Conservation (phyloP, 225 moss, liverwort and hornwort genomes). For the Climacium dendroides region DNA sequence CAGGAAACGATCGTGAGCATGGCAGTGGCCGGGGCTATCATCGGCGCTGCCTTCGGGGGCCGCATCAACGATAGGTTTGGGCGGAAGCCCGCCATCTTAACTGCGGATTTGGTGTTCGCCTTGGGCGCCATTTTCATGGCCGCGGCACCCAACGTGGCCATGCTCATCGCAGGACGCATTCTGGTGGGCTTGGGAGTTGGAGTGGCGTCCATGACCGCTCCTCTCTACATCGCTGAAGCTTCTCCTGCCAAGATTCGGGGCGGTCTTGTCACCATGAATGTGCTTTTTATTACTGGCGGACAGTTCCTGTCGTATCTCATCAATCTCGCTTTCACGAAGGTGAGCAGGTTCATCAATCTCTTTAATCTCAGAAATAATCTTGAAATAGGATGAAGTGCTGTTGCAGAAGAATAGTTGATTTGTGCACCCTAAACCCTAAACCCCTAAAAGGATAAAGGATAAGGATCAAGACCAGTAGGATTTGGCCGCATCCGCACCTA, state of each 20-base stretch:
- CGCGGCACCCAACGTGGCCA: constrained; percentile 42
- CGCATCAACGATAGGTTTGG: constrained; percentile 59
- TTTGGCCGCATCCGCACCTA: too few relatives aligned
- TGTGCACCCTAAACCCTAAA: neutral
- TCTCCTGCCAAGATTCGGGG: constrained; percentile 74
- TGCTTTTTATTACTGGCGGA: constrained; percentile 88
- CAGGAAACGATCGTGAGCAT: constrained; percentile 95
- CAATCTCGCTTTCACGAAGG: constrained; percentile 75
- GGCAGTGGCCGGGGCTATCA: constrained; percentile 77
- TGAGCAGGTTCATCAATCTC: neutral
- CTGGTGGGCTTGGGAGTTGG: constrained; percentile 92
- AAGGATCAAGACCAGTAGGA: neutral
- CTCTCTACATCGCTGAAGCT: constrained; percentile 89
- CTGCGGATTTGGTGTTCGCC: constrained; percentile 57
- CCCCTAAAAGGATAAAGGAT: too few relatives aligned
- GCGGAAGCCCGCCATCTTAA: constrained; percentile 53
- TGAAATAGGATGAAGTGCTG: neutral
- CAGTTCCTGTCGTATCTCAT: constrained; percentile 75
- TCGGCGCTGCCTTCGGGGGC: constrained; percentile 73
- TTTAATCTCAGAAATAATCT: neutral
- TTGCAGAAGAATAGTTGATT: neutral
- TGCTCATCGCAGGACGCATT: constrained; percentile 70
- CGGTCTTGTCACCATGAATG: constrained; percentile 79
- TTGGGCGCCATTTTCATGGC: constrained; percentile 78
- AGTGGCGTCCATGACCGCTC: constrained; percentile 86